Evolutionary conservation across 768 basidiomycete genomes (phyloP).

Genomic region (Termitomyces sp.): DNA sequence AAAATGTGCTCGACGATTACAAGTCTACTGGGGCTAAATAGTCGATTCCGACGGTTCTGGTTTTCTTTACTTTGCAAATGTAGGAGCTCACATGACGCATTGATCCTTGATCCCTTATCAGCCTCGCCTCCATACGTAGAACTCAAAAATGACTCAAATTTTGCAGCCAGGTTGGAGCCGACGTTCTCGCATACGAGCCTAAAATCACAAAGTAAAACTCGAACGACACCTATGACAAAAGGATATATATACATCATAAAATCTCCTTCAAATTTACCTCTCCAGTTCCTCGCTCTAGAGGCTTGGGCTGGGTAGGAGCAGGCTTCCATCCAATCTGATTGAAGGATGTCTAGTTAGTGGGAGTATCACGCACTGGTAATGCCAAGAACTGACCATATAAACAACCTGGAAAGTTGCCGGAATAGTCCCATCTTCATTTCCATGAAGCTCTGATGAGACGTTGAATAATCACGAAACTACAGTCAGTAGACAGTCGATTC

Average conservation of each 20-base stretch:
- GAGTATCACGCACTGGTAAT: not conserved
- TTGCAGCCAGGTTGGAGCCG: not conserved
- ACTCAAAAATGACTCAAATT: not conserved
- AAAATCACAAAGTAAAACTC: not conserved
- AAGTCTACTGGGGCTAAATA: no score
- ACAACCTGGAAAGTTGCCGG: slow-evolving; percentile 97
- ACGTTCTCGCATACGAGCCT: not conserved
- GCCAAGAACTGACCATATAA: slow-evolving; percentile 65
- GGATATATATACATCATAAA: slow-evolving; percentile 18
- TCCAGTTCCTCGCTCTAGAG: slow-evolving; percentile 40
- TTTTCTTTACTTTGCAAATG: no score
- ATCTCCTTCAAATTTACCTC: slow-evolving; percentile 39
- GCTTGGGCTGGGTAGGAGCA: slow-evolving; percentile 36
- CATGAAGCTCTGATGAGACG: slow-evolving; percentile 64
- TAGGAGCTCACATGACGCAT: no score
- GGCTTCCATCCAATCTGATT: slow-evolving; percentile 44
- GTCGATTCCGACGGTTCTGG: no score
- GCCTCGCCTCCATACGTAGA: not conserved
- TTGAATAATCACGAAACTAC: not conserved
- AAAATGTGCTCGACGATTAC: no score
- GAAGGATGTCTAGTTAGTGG: not conserved
- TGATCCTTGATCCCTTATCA: no score
- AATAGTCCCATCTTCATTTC: slow-evolving; percentile 74
- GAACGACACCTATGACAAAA: not conserved
- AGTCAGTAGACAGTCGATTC: not conserved